Conservation (phyloP, 129 eudicot species). For the Artemisia argyi region DNA sequence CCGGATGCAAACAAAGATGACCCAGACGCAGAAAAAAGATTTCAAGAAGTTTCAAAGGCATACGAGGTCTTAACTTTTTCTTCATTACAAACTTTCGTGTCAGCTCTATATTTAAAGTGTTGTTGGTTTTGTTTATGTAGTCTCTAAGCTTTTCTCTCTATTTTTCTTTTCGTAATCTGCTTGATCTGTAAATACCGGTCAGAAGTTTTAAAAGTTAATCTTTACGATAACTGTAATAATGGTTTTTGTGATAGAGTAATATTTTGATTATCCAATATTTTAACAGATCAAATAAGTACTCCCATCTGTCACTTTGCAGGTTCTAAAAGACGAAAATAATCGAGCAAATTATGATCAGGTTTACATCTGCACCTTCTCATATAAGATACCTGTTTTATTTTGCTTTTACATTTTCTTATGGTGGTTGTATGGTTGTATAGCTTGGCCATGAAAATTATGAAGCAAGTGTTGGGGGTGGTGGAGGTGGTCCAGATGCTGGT, state of each 20-base stretch:
- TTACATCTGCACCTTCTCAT: neutral
- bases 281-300: neutral
- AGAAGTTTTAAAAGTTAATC: neutral
- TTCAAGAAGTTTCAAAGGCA: conserved; percentile 78
- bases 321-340: conserved; percentile 71
- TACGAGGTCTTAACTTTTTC: conserved; percentile 55
- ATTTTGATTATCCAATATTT: neutral
- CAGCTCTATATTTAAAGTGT: neutral
- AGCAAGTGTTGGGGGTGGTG: conserved; percentile 39
- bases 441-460: conserved; percentile 74
- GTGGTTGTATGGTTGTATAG: conserved; percentile 31
- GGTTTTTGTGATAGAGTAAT: neutral
- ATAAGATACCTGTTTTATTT: conserved; percentile 3
- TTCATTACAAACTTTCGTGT: neutral
- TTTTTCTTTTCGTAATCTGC: neutral
- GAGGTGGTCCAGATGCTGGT: conserved; percentile 47
- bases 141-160: neutral
- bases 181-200: neutral
- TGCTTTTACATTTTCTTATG: neutral
- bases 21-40: conserved; percentile 65
- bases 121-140: neutral
- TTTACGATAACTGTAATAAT: too few species aligned
- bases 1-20: conserved; percentile 85
- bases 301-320: conserved; percentile 31
- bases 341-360: conserved; percentile 71